Conservation (phyloP, 2,329 filamentous ascomycete genomes). For the Beauveria medogensis region DNA sequence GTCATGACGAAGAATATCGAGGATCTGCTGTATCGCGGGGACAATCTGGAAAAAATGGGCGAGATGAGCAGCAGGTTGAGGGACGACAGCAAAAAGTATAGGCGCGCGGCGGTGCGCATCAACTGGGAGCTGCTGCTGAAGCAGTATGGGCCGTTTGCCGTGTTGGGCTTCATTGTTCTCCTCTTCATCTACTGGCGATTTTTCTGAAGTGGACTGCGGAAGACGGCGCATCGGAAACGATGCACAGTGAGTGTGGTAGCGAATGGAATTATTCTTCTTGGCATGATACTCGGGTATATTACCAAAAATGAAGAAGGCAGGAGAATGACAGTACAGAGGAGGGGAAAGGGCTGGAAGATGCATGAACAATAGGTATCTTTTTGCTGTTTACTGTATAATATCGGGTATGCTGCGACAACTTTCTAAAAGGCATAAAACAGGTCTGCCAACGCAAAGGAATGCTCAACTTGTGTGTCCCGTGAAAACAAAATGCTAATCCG, state of each 20-base stretch:
- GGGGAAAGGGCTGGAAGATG: neutral
- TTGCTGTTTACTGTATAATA: neutral
- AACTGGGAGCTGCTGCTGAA: constrained; percentile 97
- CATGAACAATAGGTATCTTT: neutral
- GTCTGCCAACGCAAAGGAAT: neutral
- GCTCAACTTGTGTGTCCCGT: neutral
- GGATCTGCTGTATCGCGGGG: constrained; percentile 88
- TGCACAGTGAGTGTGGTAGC: neutral
- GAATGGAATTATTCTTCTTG: neutral
- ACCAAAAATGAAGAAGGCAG: neutral
- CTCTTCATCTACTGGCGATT: constrained; percentile 90
- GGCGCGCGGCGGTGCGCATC: constrained; percentile 83
- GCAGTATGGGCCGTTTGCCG: constrained; percentile 90
- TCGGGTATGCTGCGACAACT: neutral
- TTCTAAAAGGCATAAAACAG: neutral
- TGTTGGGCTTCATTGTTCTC: constrained; percentile 71
- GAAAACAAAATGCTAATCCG: constrained; percentile 3
- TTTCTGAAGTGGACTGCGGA: constrained; percentile 47
- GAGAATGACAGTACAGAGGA: neutral
- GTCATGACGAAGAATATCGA: constrained; percentile 99
- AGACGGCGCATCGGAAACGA: neutral
- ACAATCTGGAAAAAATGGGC: constrained; percentile 93
- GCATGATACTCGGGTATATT: neutral
- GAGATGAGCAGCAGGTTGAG: constrained; percentile 80
- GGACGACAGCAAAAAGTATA: constrained; percentile 93